Percentiles rank a stretch among this genome's conserved stretches.
Conservation (phyloP, 192 early-diverging fungal species). For the Backusella morwellensis region DNA sequence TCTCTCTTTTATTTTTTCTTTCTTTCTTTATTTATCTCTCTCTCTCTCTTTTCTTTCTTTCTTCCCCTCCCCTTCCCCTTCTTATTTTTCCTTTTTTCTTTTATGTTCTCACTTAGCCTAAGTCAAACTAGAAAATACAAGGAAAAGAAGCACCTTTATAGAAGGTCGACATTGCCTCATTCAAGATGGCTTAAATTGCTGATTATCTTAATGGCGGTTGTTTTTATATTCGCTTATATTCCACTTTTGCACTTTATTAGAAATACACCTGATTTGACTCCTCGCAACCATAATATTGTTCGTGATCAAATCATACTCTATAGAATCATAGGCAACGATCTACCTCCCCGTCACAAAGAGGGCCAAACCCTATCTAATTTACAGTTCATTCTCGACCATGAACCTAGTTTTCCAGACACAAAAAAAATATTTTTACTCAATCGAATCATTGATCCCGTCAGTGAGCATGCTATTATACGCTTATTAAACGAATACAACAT, state of each 20-base stretch:
- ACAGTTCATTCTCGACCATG: constrained; percentile 58
- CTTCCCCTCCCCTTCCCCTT: neutral
- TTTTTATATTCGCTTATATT: constrained; percentile 17
- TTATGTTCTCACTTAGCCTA: neutral
- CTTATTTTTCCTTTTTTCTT: neutral
- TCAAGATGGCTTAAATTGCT: constrained; percentile 15
- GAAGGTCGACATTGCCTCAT: neutral
- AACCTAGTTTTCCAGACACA: constrained; percentile 52
- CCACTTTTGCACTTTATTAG: neutral
- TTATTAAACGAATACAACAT: constrained; percentile 46
- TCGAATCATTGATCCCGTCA: constrained; percentile 52
- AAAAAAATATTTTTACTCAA: constrained; percentile 58
- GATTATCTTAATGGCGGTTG: neutral
- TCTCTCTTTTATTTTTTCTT: neutral
- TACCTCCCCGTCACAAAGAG: constrained; percentile 58
- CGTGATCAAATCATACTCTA: constrained; percentile 46
- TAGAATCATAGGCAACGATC: constrained; percentile 61
- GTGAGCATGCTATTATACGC: constrained; percentile 52
- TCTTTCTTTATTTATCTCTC: neutral
- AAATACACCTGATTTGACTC: neutral
- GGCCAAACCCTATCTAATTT: constrained; percentile 62
- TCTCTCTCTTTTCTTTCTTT: neutral
- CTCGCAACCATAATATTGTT: neutral
- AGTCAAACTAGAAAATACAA: constrained; percentile 12
- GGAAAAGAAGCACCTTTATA: constrained; percentile 11